These are phyloP conservation scores for Tilletia setariae DNA, from an alignment of 1,284 basidiomycete genomes.

Conservation along the genomic window DNA sequence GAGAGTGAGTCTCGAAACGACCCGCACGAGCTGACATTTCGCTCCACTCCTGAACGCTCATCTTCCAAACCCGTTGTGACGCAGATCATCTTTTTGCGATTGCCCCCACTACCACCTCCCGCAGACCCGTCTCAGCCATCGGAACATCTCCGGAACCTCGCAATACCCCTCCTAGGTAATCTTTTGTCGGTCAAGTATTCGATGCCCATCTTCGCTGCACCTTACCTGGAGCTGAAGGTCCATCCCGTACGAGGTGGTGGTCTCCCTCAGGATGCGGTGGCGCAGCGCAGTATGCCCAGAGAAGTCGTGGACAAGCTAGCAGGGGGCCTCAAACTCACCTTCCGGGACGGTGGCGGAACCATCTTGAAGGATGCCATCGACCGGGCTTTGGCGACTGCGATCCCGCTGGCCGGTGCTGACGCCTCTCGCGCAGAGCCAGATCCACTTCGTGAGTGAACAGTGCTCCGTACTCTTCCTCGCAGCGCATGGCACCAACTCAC, in stretches of 20 bases:
- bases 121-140: constrained; percentile 16
- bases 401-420: constrained; percentile 16
- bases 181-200: constrained; percentile 32
- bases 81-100: constrained; percentile 38
- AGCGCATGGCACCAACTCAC: too few relatives aligned
- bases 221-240: constrained; percentile 37
- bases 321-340: constrained; percentile 42
- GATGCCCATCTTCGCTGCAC: constrained; percentile 42
- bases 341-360: constrained; percentile 37
- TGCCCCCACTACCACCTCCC: constrained; percentile 21
- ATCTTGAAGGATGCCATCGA: constrained; percentile 39
- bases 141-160: constrained; percentile 26
- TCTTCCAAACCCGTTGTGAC: neutral
- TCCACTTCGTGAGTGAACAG: constrained; percentile 31
- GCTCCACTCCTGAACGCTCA: neutral
- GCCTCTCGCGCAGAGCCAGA: constrained; percentile 28
- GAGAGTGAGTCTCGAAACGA: constrained; percentile 24
- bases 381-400: neutral
- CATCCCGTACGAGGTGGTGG: constrained; percentile 39
- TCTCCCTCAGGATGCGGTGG: constrained; percentile 29
- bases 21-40: neutral
- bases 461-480: too few relatives aligned
- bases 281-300: neutral
- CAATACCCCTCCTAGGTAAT: constrained; percentile 32
- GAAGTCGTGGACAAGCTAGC: constrained; percentile 22